phyloP scores from a whole-genome alignment of 768 basidiomycete genomes.

The Antrodiella citrinella region DNA sequence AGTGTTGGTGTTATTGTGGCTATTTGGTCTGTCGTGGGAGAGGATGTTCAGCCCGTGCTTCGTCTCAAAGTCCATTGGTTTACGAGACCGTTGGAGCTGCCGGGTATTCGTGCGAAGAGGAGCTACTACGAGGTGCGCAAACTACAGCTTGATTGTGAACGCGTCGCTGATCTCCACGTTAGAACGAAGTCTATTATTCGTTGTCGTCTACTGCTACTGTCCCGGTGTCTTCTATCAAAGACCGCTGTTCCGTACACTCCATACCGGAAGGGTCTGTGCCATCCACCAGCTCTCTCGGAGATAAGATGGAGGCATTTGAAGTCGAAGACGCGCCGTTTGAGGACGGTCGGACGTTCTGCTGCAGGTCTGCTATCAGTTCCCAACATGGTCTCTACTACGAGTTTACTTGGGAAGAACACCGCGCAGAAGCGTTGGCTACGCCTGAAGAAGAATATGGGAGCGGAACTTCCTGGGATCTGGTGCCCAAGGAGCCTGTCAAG shows the following conservation, averaged over 20 bases:
- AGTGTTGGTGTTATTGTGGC: constrained; percentile 65
- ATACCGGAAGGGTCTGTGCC: not conserved
- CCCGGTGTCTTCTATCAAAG: constrained; percentile 41
- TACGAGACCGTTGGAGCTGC: constrained; percentile 54
- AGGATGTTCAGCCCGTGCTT: constrained; percentile 31
- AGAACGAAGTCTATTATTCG: constrained; percentile 77
- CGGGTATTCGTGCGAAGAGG: constrained; percentile 50
- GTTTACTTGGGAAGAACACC: constrained; percentile 51
- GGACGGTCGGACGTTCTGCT: constrained; percentile 34
- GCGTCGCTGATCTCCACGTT: not conserved
- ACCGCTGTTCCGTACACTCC: constrained; percentile 32
- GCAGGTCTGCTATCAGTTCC: constrained; percentile 50
- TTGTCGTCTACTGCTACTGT: constrained; percentile 40
- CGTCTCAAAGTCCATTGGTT: constrained; percentile 72
- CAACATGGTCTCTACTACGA: constrained; percentile 54
- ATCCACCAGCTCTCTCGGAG: constrained; percentile 7
- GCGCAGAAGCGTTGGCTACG: constrained; percentile 27
- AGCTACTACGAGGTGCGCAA: constrained; percentile 48
- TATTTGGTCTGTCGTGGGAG: constrained; percentile 51
- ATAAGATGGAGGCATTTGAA: not conserved
- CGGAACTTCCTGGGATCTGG: no score
- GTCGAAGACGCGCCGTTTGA: not conserved
- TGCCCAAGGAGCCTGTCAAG: no score
- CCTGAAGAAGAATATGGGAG: no score
- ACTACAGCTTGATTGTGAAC: constrained; percentile 2